A percentile compares a stretch with the other conserved stretches of the same genome.
Evolutionary conservation across 2,329 filamentous ascomycete genomes (phyloP).

Genomic region (Thelonectria olida): DNA sequence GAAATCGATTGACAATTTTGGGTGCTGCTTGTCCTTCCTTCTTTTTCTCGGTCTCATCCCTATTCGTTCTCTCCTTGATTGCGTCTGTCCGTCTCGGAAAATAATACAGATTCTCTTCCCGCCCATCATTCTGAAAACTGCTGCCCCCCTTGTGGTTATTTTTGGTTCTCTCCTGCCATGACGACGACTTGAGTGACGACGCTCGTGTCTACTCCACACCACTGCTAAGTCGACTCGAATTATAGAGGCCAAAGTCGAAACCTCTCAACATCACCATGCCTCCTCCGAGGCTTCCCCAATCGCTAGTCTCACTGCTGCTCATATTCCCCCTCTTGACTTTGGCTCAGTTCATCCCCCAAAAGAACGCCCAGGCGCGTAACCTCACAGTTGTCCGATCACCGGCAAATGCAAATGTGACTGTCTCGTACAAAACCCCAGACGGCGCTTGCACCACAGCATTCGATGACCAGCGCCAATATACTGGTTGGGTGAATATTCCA

Average conservation of each 20-base stretch:
- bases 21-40: conserved; percentile 6
- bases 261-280: conserved; percentile 12
- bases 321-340: conserved; percentile 30
- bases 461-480: conserved; percentile 72
- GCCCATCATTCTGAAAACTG: not conserved
- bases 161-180: not conserved
- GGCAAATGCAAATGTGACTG: conserved; percentile 69
- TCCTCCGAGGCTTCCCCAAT: conserved; percentile 14
- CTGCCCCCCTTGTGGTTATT: not conserved
- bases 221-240: not conserved
- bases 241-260: conserved; percentile 14
- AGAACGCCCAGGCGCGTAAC: conserved; percentile 46
- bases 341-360: conserved; percentile 45
- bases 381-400: conserved; percentile 69
- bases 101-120: not conserved
- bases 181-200: conserved; percentile 33
- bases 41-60: conserved; percentile 1
- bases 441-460: conserved; percentile 74
- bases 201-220: conserved; percentile 31
- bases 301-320: conserved; percentile 22
- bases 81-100: not conserved
- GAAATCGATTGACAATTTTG: not conserved
- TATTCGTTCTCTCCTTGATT: no score
- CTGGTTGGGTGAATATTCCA: conserved; percentile 73
- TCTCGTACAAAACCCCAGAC: conserved; percentile 71